Percentiles rank a stretch among this genome's conserved stretches.
These are phyloP conservation scores for Chaetomiaceae sp. DNA, from an alignment of 2,329 filamentous ascomycete species.

Conservation along the genomic window DNA sequence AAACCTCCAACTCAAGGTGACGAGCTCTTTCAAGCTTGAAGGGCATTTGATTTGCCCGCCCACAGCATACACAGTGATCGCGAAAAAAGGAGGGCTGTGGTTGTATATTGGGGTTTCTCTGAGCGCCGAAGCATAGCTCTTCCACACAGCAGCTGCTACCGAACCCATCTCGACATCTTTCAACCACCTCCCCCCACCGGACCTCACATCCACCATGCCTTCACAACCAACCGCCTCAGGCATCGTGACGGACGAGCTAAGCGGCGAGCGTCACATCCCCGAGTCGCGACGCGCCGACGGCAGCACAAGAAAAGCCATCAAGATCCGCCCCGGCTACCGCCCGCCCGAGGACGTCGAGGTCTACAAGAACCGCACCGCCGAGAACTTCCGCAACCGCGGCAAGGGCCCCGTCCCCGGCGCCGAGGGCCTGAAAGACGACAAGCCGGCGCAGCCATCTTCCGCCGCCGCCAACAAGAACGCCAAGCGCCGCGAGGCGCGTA, in stretches of 20 bases:
- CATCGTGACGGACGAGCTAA: constrained; percentile 70
- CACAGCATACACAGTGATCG: not conserved
- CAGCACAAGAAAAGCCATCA: constrained; percentile 88
- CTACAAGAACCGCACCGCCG: constrained; percentile 89
- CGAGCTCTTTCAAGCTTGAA: no score
- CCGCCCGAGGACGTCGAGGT: constrained; percentile 94
- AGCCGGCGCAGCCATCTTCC: constrained; percentile 36
- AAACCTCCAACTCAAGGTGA: no score
- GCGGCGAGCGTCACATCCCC: constrained; percentile 84
- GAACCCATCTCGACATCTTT: not conserved
- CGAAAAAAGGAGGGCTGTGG: not conserved
- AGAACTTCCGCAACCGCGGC: constrained; percentile 74
- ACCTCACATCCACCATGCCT: constrained; percentile 37
- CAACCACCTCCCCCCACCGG: not conserved
- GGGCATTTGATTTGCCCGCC: no score
- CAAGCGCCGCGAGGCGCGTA: constrained; percentile 59
- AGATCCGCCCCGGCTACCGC: constrained; percentile 86
- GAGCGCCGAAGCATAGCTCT: no score
- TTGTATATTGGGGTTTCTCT: no score
- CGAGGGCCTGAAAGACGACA: constrained; percentile 50
- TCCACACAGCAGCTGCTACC: not conserved
- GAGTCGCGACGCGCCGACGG: constrained; percentile 83
- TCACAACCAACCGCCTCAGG: constrained; percentile 58
- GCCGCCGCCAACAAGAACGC: constrained; percentile 76
- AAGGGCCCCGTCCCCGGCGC: constrained; percentile 72